A percentile compares a stretch with the other conserved stretches of the same genome.
Conservation (phyloP, 1,284 basidiomycete genomes). For the Trichosporon faecale region DNA sequence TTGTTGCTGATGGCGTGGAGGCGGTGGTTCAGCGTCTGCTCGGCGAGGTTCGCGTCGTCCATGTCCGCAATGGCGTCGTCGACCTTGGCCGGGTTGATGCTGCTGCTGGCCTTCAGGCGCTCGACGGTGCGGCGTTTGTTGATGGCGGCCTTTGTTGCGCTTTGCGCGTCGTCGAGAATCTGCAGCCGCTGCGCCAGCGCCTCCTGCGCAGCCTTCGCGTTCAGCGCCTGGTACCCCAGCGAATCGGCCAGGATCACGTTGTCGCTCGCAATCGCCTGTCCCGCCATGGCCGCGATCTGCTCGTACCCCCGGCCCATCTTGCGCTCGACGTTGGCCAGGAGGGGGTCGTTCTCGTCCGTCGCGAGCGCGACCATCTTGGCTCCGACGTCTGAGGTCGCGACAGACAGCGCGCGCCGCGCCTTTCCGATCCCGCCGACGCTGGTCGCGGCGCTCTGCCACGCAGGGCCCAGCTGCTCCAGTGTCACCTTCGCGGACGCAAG, state of each 20-base stretch:
- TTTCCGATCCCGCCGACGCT: conserved; percentile 77
- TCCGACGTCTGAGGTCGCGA: conserved; percentile 76
- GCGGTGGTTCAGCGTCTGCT: conserved; percentile 72
- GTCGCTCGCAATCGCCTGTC: conserved; percentile 79
- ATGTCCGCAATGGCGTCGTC: conserved; percentile 91
- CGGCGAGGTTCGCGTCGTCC: conserved; percentile 87
- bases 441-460: conserved; percentile 83
- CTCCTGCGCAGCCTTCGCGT: conserved; percentile 83
- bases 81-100: conserved; percentile 77
- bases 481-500: conserved; percentile 83
- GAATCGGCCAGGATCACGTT: conserved; percentile 88
- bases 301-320: conserved; percentile 83
- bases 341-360: conserved; percentile 77
- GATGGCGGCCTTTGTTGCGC: conserved; percentile 84
- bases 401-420: conserved; percentile 70
- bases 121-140: conserved; percentile 86
- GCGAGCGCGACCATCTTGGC: conserved; percentile 83
- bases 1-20: conserved; percentile 88
- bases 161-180: conserved; percentile 86
- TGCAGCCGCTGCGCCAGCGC: conserved; percentile 79
- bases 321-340: conserved; percentile 70
- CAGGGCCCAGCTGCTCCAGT: conserved; percentile 79
- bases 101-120: conserved; percentile 79
- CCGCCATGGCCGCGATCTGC: conserved; percentile 74
- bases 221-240: conserved; percentile 86